A percentile compares a stretch with the other conserved stretches of the same genome.
phyloP scores from a whole-genome alignment of 2,329 filamentous ascomycete species.

The Phialocephala sp. region DNA sequence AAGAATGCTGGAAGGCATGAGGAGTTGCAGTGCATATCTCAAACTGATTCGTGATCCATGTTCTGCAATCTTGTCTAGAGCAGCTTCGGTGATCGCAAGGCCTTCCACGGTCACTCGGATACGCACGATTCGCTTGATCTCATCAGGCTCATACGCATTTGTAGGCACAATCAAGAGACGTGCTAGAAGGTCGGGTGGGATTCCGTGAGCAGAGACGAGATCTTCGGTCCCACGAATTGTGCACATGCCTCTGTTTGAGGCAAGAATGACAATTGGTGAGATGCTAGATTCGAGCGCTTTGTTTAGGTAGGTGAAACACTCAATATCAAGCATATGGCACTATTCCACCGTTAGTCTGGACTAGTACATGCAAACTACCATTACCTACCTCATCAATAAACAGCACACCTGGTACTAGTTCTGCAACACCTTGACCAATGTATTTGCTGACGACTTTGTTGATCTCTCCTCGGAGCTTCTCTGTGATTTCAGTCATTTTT shows the following conservation, averaged over 20 bases:
- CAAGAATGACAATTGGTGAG: conserved; percentile 95
- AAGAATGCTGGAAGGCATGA: conserved; percentile 73
- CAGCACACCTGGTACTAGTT: conserved; percentile 95
- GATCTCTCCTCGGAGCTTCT: conserved; percentile 94
- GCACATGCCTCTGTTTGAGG: conserved; percentile 93
- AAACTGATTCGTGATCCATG: conserved; percentile 89
- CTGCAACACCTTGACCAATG: conserved; percentile 96
- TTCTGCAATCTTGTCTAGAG: conserved; percentile 84
- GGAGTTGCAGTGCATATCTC: conserved; percentile 89
- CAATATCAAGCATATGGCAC: conserved; percentile 99
- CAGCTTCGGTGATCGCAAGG: conserved; percentile 78
- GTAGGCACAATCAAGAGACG: conserved; percentile 97
- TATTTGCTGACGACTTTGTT: conserved; percentile 99
- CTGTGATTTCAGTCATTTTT: conserved; percentile 98
- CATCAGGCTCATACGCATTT: conserved; percentile 82
- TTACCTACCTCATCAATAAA: conserved; percentile 92
- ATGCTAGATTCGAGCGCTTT: conserved; percentile 95
- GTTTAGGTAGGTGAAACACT: conserved; percentile 99
- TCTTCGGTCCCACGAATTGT: conserved; percentile 87
- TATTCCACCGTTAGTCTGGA: conserved; percentile 46
- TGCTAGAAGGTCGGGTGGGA: conserved; percentile 90
- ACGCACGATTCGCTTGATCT: conserved; percentile 91
- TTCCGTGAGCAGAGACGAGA: conserved; percentile 86
- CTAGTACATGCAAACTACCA: neutral
- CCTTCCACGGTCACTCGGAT: conserved; percentile 84